These are phyloP conservation scores for Triticum monococcum DNA, from an alignment of 176 grass and related monocot species.

Conservation along the genomic window DNA sequence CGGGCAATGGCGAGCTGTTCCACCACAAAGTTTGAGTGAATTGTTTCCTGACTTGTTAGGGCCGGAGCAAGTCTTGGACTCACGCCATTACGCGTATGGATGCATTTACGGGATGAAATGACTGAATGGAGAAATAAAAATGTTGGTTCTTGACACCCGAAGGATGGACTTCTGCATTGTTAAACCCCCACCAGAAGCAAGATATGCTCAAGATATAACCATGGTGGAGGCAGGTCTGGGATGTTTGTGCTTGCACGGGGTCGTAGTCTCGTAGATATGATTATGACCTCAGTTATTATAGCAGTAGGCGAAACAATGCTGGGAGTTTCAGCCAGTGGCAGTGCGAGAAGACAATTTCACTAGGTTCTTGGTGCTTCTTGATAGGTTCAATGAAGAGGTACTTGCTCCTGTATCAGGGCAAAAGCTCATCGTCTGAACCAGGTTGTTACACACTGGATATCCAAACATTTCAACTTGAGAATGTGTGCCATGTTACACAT, in stretches of 20 bases:
- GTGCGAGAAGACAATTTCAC: neutral
- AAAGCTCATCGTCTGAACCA: neutral
- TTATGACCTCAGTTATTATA: neutral
- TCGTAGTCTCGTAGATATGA: neutral
- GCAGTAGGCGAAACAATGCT: neutral
- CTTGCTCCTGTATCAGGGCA: neutral
- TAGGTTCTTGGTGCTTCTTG: fast-evolving
- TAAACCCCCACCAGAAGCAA: no score
- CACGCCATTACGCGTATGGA: no score
- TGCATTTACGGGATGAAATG: no score
- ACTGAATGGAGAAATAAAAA: no score
- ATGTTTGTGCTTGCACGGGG: neutral
- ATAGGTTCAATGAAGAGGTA: neutral
- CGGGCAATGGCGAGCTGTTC: no score
- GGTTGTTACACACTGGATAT: neutral
- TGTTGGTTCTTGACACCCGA: neutral
- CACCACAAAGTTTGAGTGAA: no score
- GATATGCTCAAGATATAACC: neutral
- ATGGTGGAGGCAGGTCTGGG: neutral
- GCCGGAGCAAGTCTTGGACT: no score
- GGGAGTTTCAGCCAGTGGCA: neutral
- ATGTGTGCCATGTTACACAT: neutral
- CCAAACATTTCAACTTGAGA: neutral
- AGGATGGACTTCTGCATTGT: no score
- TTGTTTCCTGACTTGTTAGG: no score